Base-by-base conservation (phyloP, 2,329 filamentous ascomycete genomes). In the Colletotrichum tanaceti region DNA sequence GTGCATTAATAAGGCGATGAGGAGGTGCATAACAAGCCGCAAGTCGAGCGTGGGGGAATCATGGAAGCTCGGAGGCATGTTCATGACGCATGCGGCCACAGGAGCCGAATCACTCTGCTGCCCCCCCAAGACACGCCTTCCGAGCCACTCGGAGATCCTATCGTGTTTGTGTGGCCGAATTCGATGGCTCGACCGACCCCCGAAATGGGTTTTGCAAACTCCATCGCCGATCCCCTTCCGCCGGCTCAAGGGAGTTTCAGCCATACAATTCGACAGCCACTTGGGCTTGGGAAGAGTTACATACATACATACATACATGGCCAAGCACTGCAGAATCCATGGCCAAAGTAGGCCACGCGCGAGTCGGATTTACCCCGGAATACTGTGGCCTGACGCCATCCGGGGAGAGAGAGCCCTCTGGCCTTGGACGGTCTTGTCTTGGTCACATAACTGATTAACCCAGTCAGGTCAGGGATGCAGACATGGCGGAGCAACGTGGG, bases 81-180 rank as follows among this genome's bases (percentile, higher is more conserved):
- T 18, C 2, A 32, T 41, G 50, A 59, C 66, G 66, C 66, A 69
- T 66, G 39, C 46, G 46, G 46, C 52, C 43, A 43, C 22, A 11
- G 2, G 2, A 1, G 2, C 16, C 35, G 24, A 24, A 9, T 18
- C 46, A 16, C 9, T 5, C 6, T 18, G 4, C 18, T 28, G 3
- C 1, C 46, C 28, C 7, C 7, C 11, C 1, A 44, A 38, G n/a
- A 43, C 18, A 11, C 11, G 46, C 6, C 32, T 20, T n/a, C 22
- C 9, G 14, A 59, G 43, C 43, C 35, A 24, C 11, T 18, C 4
- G 32, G 35, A 49, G 58, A 28, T 43, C 46, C 32, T 41, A 6
- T 10, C 22, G 32, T 52, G 6, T 20, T 5, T 41, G 22, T 32
- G 24, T 16, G 6, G 22, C 38, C 3, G n/a, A 35, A 49, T 22